Percentiles rank a stretch among this genome's conserved stretches.
phyloP scores from a whole-genome alignment of 306 rosid genomes.

The Pterocarpus santalinus region DNA sequence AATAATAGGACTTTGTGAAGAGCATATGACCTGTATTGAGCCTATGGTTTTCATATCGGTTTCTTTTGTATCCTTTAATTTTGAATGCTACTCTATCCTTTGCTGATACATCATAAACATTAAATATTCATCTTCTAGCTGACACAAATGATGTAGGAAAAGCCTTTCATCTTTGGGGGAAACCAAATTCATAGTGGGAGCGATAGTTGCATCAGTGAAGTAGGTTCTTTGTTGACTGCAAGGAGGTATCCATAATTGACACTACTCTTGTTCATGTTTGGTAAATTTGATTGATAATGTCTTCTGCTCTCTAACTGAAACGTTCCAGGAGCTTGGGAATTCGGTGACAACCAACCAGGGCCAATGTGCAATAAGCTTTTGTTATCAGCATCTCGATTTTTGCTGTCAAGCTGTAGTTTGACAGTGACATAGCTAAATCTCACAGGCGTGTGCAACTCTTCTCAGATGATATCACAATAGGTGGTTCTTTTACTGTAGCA shows the following conservation, averaged over 20 bases:
- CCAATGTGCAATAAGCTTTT: conserved; percentile 42
- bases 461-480: conserved; percentile 34
- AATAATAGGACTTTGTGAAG: conserved; percentile 31
- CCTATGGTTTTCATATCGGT: conserved; percentile 21
- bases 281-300: conserved; percentile 26
- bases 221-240: conserved; percentile 43
- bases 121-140: conserved; percentile 51
- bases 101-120: background rate
- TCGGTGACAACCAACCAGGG: conserved; percentile 53
- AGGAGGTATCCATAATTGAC: conserved; percentile 64
- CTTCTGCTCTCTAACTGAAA: conserved; percentile 31
- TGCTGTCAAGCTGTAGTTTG: conserved; percentile 38
- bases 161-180: conserved; percentile 62
- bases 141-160: conserved; percentile 55
- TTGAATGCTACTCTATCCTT: conserved; percentile 3
- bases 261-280: conserved; percentile 5
- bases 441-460: conserved; percentile 41
- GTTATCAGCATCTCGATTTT: conserved; percentile 34
- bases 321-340: conserved; percentile 75
- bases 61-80: background rate
- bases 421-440: conserved; percentile 23
- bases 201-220: conserved; percentile 52
- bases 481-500: conserved; percentile 41
- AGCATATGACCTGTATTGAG: background rate
- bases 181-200: conserved; percentile 61